Conservation (phyloP, 164 flowering plant species). For the Sedum album region DNA sequence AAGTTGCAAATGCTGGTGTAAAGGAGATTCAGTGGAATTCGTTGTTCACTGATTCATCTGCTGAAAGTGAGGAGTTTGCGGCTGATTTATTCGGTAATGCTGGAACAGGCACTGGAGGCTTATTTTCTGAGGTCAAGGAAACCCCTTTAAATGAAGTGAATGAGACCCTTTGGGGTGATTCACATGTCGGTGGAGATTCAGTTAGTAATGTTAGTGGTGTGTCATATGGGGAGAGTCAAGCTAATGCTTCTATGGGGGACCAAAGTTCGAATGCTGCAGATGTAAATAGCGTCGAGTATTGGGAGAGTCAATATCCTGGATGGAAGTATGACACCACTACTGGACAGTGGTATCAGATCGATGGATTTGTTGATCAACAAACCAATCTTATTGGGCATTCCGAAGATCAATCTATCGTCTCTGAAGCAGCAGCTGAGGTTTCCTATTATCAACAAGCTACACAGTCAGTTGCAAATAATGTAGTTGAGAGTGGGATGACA, state of each 20-base stretch:
- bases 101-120: constrained; percentile 23
- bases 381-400: constrained; percentile 18
- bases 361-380: constrained; percentile 28
- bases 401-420: constrained; percentile 19
- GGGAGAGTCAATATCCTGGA: too few relatives aligned
- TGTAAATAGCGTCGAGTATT: too few relatives aligned
- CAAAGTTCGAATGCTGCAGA: constrained; percentile 24
- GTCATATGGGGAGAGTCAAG: constrained; percentile 24
- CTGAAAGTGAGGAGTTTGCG: too few relatives aligned
- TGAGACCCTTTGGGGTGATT: too few relatives aligned
- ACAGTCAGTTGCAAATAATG: too few relatives aligned
- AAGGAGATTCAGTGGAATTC: too few relatives aligned
- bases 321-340: constrained; percentile 51
- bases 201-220: constrained; percentile 16
- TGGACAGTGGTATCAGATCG: constrained; percentile 84
- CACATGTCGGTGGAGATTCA: constrained; percentile 11
- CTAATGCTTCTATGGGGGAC: constrained; percentile 19
- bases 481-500: constrained; percentile 26
- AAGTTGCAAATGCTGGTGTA: constrained; percentile 30
- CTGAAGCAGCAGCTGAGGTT: too few relatives aligned
- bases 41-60: too few relatives aligned
- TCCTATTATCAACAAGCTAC: too few relatives aligned
- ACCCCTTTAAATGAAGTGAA: constrained; percentile 8
- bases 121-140: constrained; percentile 19
- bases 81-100: constrained; percentile 47